phyloP scores from a whole-genome alignment of 2,329 filamentous ascomycete species.

The Elsinoe fawcettii region DNA sequence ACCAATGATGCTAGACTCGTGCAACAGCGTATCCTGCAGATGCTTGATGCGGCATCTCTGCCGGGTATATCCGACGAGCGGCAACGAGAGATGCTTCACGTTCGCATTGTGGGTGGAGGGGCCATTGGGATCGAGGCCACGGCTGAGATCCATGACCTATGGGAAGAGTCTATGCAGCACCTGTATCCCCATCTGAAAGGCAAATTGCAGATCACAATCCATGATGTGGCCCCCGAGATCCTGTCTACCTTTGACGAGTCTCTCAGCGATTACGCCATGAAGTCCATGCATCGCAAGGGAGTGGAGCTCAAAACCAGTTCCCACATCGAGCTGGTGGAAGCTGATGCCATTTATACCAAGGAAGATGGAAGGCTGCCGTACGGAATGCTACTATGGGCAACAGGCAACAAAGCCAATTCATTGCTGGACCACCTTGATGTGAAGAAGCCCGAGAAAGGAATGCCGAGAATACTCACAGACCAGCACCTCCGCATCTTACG shows the following conservation, averaged over 20 bases:
- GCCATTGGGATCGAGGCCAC: constrained; percentile 38
- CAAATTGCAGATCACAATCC: constrained; percentile 36
- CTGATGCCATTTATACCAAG: constrained; percentile 30
- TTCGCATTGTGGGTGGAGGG: constrained; percentile 37
- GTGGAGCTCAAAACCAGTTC: constrained; percentile 35
- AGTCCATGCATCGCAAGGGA: constrained; percentile 30
- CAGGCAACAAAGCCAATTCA: constrained; percentile 31
- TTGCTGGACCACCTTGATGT: constrained; percentile 30
- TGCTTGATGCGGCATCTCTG: constrained; percentile 32
- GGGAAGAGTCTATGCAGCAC: constrained; percentile 31
- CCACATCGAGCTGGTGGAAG: constrained; percentile 32
- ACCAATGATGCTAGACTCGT: constrained; percentile 31
- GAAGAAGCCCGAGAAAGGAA: constrained; percentile 28
- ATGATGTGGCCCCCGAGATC: constrained; percentile 38
- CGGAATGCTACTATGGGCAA: constrained; percentile 36
- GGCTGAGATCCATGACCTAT: constrained; percentile 39
- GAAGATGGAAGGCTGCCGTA: constrained; percentile 31
- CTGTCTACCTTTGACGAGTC: constrained; percentile 36
- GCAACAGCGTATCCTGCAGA: constrained; percentile 31
- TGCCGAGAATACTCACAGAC: constrained; percentile 33
- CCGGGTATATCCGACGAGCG: constrained; percentile 25
- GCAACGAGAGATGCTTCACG: constrained; percentile 31
- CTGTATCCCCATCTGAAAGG: constrained; percentile 36
- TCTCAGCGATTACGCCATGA: constrained; percentile 36
- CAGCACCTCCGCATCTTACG: constrained; percentile 26